Base-by-base conservation (phyloP, 805 yeast species). In the Spathaspora girioi region DNA sequence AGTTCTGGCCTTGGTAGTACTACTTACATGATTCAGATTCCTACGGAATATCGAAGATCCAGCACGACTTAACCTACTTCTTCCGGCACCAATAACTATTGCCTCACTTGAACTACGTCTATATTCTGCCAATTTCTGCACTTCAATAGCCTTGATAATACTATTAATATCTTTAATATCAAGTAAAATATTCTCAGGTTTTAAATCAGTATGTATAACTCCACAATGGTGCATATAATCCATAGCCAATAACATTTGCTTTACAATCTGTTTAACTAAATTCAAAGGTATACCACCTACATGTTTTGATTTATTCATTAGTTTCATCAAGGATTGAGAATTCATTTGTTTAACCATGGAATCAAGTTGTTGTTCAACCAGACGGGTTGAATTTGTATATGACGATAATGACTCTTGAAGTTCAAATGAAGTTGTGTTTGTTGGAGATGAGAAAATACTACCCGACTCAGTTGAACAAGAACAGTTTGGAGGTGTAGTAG, bases 241-340 rank as follows among this genome's bases (percentile, higher is more conserved):
- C 52, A 83, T 61, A 1, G 84, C 82, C 41, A 77, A 54, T 38
- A 83, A 67, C 40, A 83, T 59, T 62, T 84, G 88, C 54, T 75
- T 79, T 9, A 83, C 69, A 35, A 84, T 81, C 57, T 76, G 82
- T 62, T 80, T 79, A 7, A 80, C 85, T 44, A 79, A 61, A 12
- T 73, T 65, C 10, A 82, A 56, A 1, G 87, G 87, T 19, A 83
- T 69, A 0, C 84, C 85, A 29, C 82, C 82, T 55, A 70, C 74
- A 14, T 72, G 66, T 51, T 71, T 75, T 38, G 70, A 71, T 31
- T 67, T 59, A 11, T 66, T 66, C 27, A 68, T 67, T 41, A 75
- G 58, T 41, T 66, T 69, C 45, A 63, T 59, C 26, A 75, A 58
- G 14, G 61, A 58, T 27, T 56, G 57, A 3, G 59, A 51, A 51